Percentiles rank a stretch among this genome's conserved stretches.
Evolutionary conservation across 23 red algal genomes (phyloP).

Genomic region (Agarophyton chilense): DNA sequence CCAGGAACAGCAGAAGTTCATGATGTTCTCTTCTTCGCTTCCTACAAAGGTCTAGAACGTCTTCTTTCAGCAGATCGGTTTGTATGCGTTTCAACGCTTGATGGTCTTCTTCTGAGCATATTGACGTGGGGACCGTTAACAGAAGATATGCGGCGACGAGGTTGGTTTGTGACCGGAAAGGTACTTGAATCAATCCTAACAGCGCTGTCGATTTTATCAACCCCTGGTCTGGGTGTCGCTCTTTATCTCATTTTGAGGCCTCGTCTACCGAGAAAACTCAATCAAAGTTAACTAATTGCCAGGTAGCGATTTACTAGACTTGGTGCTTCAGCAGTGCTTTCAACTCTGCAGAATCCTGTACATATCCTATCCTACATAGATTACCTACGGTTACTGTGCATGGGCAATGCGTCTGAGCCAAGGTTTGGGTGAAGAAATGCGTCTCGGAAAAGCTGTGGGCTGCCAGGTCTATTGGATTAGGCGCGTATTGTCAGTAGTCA

Average conservation of each 20-base stretch:
- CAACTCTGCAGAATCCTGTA: conserved; percentile 42
- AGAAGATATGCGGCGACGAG: conserved; percentile 68
- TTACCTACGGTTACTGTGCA: conserved; percentile 34
- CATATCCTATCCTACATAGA: conserved; percentile 37
- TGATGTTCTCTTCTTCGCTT: conserved; percentile 48
- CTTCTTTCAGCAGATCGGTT: conserved; percentile 31
- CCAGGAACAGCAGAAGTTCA: conserved; percentile 49
- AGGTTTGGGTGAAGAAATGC: conserved; percentile 30
- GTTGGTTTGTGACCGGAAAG: conserved; percentile 57
- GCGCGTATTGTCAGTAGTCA: conserved; percentile 31
- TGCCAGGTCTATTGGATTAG: conserved; percentile 13
- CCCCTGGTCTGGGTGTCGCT: conserved; percentile 51
- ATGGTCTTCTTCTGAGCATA: conserved; percentile 14
- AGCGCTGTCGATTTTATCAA: conserved; percentile 31
- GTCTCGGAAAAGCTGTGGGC: conserved; percentile 31
- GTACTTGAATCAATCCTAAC: conserved; percentile 29
- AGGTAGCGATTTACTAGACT: conserved; percentile 30
- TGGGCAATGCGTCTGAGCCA: conserved; percentile 33
- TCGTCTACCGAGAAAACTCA: conserved; percentile 17
- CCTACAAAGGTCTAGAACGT: not conserved
- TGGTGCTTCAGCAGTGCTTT: conserved; percentile 21
- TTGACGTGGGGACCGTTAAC: conserved; percentile 57
- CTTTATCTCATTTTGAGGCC: conserved; percentile 58
- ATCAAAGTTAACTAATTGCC: conserved; percentile 6
- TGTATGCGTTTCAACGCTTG: conserved; percentile 30